Evolutionary conservation across 1,139 yeast genomes (phyloP).

Genomic region (Taiozyma sp.): DNA sequence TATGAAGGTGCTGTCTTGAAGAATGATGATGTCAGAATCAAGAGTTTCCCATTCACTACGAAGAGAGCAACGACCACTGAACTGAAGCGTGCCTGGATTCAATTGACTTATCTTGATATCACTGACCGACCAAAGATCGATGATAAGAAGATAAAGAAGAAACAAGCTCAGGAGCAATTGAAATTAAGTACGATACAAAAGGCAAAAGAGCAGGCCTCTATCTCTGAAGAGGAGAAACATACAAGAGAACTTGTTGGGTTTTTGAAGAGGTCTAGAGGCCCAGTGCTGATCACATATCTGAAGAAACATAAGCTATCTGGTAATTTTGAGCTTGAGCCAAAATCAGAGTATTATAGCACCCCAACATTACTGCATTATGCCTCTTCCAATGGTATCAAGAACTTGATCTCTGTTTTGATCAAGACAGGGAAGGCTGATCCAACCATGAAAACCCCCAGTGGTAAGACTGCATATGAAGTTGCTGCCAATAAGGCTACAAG

Average conservation of each 20-base stretch:
- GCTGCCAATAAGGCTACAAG: conserved; percentile 39
- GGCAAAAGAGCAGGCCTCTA: conserved; percentile 18
- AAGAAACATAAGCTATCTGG: conserved; percentile 49
- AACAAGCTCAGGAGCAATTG: conserved; percentile 24
- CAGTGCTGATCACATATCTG: conserved; percentile 59
- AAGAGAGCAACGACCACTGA: conserved; percentile 82
- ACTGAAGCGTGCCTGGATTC: conserved; percentile 79
- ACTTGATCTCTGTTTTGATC: conserved; percentile 62
- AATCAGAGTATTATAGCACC: conserved; percentile 40
- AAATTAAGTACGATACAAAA: conserved; percentile 15
- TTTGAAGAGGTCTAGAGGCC: conserved; percentile 73
- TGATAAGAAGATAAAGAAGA: conserved; percentile 17
- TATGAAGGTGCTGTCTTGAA: conserved; percentile 50
- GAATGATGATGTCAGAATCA: conserved; percentile 51
- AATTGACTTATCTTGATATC: conserved; percentile 55
- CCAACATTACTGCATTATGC: conserved; percentile 85
- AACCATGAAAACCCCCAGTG: conserved; percentile 42
- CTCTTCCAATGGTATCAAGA: conserved; percentile 57
- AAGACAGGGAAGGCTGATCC: conserved; percentile 71
- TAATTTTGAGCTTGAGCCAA: conserved; percentile 52
- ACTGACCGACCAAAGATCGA: conserved; percentile 47
- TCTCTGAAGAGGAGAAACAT: conserved; percentile 38
- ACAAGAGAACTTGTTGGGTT: conserved; percentile 53
- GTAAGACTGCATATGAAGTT: conserved; percentile 62
- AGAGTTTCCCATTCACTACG: conserved; percentile 82